Evolutionary conservation across 1,284 basidiomycete genomes (phyloP), one percentile per base, ranked within the genome.

Genomic region (Cryptococcus sp.): DNA sequence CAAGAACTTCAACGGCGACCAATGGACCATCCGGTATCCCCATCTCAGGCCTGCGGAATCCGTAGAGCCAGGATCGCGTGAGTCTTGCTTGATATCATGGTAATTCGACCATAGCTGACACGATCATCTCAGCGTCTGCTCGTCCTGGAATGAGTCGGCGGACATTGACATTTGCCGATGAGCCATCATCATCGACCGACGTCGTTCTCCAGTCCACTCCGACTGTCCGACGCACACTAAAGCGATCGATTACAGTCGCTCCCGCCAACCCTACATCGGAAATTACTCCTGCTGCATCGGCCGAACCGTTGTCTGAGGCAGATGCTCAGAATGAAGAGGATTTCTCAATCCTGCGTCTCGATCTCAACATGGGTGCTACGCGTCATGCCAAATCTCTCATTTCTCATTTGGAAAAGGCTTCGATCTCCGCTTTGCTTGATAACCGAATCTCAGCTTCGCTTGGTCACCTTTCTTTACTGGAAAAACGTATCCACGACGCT

Each of bases 391-490:
- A 87, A 2, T 83, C 90, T 10, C 86, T 98, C 45, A 93, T 97
- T 51, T 88, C 89, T 5, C 90, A 93, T 64, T 86, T 98, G 53
- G 93, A 97, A 81, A 91, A 91, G 70, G 84, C 87, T 0, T 95
- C 93, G 7, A 93, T 99, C 65, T 91, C 94, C 31, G 91, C 91
- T 57, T 85, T 99, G 35, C 81, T 99, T 22, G 91, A 93, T 73
- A 91, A 90, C 60, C 87, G 93, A 35, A 86, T 99, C 71, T 81
- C 82, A n/a, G 81, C 86, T 23, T 86, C 93, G 7, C 79, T 91
- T 52, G 82, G 83, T 15, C 94, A 99, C 73, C 86, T 99, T 58
- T 85, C 89, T 64, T 90, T 89, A 68, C 87, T 99, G 61, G 87
- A 88, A 51, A 83, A 86, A 57, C 89, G 96, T 49, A 88, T 99